Conservation (phyloP, 225 moss, liverwort and hornwort genomes). For the Straminergon stramineum region DNA sequence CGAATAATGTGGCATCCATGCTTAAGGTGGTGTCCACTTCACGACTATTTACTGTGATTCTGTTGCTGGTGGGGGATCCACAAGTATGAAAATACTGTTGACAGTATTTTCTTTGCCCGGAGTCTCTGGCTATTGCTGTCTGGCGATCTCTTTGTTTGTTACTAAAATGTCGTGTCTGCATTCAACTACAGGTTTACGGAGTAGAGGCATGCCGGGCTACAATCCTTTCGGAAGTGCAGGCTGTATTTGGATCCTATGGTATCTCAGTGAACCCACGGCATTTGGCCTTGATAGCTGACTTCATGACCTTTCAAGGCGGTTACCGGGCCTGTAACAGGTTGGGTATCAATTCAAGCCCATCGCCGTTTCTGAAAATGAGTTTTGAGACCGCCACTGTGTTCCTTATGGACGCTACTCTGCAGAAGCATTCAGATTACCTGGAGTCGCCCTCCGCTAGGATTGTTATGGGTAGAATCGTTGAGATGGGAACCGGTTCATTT, state of each 20-base stretch:
- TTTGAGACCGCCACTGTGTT: slow-evolving; percentile 93
- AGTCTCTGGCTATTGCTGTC: background rate
- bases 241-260: slow-evolving; percentile 84
- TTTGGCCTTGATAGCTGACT: slow-evolving; percentile 81
- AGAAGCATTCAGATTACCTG: slow-evolving; percentile 69
- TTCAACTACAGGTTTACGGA: slow-evolving; percentile 49
- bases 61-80: background rate
- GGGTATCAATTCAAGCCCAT: slow-evolving; percentile 79
- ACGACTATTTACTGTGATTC: background rate
- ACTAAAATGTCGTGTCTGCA: background rate
- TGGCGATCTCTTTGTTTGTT: background rate
- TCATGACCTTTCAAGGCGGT: slow-evolving; percentile 93
- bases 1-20: slow-evolving; percentile 91
- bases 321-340: slow-evolving; percentile 85
- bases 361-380: slow-evolving; percentile 95
- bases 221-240: slow-evolving; percentile 82
- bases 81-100: background rate
- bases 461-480: slow-evolving; percentile 83
- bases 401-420: slow-evolving; percentile 88
- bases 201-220: slow-evolving; percentile 86
- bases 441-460: slow-evolving; percentile 90
- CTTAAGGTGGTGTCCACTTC: slow-evolving; percentile 32
- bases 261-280: slow-evolving; percentile 87
- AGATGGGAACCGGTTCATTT: slow-evolving; percentile 93
- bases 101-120: background rate